These are phyloP conservation scores for Eucommia ulmoides DNA, from an alignment of 257 asterid species.

Conservation along the genomic window DNA sequence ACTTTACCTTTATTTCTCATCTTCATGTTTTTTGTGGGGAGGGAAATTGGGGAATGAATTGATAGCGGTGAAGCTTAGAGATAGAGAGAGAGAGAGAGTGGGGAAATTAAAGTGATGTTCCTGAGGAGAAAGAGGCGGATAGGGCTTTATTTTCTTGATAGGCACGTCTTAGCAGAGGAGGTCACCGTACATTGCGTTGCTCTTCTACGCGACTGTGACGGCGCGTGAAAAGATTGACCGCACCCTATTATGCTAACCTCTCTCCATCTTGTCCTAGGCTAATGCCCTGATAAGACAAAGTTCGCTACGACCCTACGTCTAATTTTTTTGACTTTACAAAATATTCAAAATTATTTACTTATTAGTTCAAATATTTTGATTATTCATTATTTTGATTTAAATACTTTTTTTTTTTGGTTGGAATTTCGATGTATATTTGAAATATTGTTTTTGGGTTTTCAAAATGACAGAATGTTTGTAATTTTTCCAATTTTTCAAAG, in stretches of 20 bases:
- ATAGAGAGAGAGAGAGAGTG: not conserved
- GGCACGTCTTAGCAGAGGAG: not conserved
- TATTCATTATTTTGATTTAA: too few relatives aligned
- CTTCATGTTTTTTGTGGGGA: not conserved
- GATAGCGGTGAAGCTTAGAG: not conserved
- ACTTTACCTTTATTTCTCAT: constrained; percentile 2
- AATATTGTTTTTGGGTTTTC: too few relatives aligned
- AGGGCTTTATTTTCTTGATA: not conserved
- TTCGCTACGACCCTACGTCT: not conserved
- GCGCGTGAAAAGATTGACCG: not conserved
- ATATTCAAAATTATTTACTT: not conserved
- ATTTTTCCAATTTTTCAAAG: too few relatives aligned
- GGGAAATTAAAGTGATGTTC: not conserved
- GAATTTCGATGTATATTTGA: too few relatives aligned
- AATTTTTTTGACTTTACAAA: not conserved
- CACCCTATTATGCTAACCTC: not conserved
- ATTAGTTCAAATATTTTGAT: too few relatives aligned
- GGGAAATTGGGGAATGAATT: not conserved
- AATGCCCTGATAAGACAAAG: too few relatives aligned
- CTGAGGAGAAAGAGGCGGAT: not conserved
- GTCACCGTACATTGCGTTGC: not conserved
- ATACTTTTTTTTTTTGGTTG: too few relatives aligned
- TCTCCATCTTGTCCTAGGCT: too few relatives aligned
- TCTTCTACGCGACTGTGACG: not conserved
- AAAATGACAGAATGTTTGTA: too few relatives aligned